Percentiles rank a stretch among this genome's conserved stretches.
These are phyloP conservation scores for Mycena kentingensis DNA, from an alignment of 768 basidiomycete genomes.

Conservation along the genomic window DNA sequence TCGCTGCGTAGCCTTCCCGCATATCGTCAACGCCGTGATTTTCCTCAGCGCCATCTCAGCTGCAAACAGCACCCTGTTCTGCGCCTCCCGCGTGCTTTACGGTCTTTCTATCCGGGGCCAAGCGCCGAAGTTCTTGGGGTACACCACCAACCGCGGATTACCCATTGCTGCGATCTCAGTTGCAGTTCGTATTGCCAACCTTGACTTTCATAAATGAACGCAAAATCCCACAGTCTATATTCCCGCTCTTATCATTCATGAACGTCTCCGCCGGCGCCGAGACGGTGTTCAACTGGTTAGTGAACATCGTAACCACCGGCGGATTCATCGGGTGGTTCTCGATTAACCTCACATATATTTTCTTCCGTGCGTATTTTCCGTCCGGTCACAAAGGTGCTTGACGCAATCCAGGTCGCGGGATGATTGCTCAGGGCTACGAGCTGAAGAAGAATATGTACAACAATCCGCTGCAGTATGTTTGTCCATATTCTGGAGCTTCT, in stretches of 20 bases:
- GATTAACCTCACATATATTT: conserved; percentile 72
- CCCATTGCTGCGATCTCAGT: conserved; percentile 44
- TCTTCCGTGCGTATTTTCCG: conserved; percentile 54
- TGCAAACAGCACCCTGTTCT: conserved; percentile 67
- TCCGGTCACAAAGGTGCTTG: background rate
- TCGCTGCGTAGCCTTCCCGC: conserved; percentile 50
- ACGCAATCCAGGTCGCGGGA: conserved; percentile 60
- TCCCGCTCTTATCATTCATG: conserved; percentile 65
- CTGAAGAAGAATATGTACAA: conserved; percentile 63
- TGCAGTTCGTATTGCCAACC: conserved; percentile 30
- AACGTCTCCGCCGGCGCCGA: conserved; percentile 55
- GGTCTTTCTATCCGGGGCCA: conserved; percentile 56
- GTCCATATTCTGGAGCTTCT: background rate
- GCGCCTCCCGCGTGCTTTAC: conserved; percentile 52
- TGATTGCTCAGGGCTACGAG: conserved; percentile 65
- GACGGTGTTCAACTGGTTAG: conserved; percentile 32
- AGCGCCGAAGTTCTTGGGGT: conserved; percentile 44
- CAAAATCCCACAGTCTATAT: conserved; percentile 32
- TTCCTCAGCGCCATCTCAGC: conserved; percentile 76
- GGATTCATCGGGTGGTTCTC: conserved; percentile 70
- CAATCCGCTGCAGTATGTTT: conserved; percentile 48
- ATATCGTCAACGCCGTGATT: conserved; percentile 72
- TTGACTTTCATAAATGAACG: conserved; percentile 29
- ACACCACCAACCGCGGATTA: conserved; percentile 51
- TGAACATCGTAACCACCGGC: conserved; percentile 61